phyloP scores from a whole-genome alignment of 768 basidiomycete species.

The Amyloporia xantha region DNA sequence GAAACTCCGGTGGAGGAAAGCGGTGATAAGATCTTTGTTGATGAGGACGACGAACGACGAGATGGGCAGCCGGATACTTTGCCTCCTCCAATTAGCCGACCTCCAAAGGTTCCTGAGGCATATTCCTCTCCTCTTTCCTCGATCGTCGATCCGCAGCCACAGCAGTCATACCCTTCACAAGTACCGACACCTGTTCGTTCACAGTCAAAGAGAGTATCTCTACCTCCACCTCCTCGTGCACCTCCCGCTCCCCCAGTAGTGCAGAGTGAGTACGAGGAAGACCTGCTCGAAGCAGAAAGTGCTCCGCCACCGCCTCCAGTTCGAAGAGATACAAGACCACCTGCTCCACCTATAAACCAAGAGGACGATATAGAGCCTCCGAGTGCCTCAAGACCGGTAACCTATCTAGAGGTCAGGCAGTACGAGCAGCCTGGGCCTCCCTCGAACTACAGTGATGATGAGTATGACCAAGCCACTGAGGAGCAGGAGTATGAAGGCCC shows the following conservation, averaged over 20 bases:
- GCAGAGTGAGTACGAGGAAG: not conserved
- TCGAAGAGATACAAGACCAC: not conserved
- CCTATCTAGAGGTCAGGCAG: conserved; percentile 4
- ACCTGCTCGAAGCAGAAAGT: not conserved
- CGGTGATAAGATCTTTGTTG: no score
- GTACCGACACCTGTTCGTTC: no score
- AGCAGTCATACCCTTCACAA: not conserved
- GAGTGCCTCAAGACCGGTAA: not conserved
- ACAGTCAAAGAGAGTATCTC: not conserved
- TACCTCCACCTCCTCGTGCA: not conserved
- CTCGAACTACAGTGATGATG: not conserved
- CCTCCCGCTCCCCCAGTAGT: not conserved
- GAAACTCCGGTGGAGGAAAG: not conserved
- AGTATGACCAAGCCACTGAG: no score
- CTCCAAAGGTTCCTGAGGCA: no score
- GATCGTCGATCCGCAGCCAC: no score
- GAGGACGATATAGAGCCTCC: no score
- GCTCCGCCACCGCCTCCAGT: conserved; percentile 1
- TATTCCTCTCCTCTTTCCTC: no score
- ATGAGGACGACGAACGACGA: no score
- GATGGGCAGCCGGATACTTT: no score
- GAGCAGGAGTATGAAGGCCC: not conserved
- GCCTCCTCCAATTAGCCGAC: no score
- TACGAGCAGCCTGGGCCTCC: not conserved
- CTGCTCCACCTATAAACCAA: not conserved